A percentile compares a stretch with the other conserved stretches of the same genome.
phyloP scores from a whole-genome alignment of 116 monocot genomes.

The Cymodocea nodosa region DNA sequence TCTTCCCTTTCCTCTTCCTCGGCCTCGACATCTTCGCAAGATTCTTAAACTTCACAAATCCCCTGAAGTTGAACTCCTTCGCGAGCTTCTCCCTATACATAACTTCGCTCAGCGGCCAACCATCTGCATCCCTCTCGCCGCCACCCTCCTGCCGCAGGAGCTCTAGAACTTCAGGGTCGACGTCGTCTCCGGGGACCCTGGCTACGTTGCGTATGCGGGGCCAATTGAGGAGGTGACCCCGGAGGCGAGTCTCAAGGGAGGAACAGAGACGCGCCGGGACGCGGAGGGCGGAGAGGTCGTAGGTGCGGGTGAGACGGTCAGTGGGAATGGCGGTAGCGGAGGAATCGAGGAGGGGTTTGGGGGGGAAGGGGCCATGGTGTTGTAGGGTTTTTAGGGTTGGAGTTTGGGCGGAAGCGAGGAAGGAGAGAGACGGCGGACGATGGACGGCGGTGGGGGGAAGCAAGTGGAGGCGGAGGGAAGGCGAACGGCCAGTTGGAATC shows the following conservation, averaged over 20 bases:
- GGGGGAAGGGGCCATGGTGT: conserved; percentile 50
- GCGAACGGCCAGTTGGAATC: too few relatives aligned
- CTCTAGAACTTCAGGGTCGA: conserved; percentile 29
- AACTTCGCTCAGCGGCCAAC: conserved; percentile 35
- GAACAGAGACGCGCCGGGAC: conserved; percentile 57
- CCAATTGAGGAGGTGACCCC: conserved; percentile 99
- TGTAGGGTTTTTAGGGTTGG: conserved; percentile 1
- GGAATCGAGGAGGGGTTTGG: conserved; percentile 8
- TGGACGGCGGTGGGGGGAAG: neutral
- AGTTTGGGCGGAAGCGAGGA: conserved; percentile 8
- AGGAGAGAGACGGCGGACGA: neutral
- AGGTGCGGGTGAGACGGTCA: conserved; percentile 37
- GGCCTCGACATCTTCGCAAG: conserved; percentile 82
- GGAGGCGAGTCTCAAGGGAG: conserved; percentile 72
- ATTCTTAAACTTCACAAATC: conserved; percentile 67
- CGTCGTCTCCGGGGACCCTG: conserved; percentile 61
- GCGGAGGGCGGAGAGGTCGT: conserved; percentile 59
- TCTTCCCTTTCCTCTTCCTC: conserved; percentile 43
- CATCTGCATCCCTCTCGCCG: neutral
- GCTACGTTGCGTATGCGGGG: conserved; percentile 78
- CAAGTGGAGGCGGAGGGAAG: neutral
- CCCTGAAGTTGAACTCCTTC: conserved; percentile 75
- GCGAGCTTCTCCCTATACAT: conserved; percentile 73
- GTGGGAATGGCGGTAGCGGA: conserved; percentile 14
- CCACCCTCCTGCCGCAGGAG: conserved; percentile 14